Percentiles rank a stretch among this genome's conserved stretches.
These are phyloP conservation scores for Rhizodiscina lignyota DNA, from an alignment of 495 filamentous ascomycete genomes.

Conservation along the genomic window DNA sequence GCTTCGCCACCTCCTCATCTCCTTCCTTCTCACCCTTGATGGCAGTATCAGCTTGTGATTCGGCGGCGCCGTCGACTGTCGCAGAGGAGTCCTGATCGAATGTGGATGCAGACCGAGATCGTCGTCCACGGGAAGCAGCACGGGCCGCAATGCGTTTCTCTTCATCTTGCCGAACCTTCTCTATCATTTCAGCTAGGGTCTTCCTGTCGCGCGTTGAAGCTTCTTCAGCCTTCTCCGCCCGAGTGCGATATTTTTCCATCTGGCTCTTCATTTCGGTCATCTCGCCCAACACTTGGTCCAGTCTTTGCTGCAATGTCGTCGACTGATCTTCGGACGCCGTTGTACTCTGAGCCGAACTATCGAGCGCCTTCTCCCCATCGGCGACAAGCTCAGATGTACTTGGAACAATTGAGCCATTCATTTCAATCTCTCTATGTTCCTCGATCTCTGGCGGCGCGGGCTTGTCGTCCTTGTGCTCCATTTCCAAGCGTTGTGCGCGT, in stretches of 20 bases:
- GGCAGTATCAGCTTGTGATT: neutral
- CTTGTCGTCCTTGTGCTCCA: conserved; percentile 12
- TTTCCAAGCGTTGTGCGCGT: conserved; percentile 53
- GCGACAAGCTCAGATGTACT: neutral
- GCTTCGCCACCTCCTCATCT: conserved; percentile 1
- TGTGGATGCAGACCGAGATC: neutral
- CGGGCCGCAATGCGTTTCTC: conserved; percentile 22
- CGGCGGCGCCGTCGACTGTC: neutral
- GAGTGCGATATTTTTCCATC: conserved; percentile 57
- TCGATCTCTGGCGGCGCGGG: conserved; percentile 24
- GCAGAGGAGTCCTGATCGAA: neutral
- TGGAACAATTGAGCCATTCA: no score
- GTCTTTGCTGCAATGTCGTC: conserved; percentile 43
- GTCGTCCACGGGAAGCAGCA: neutral
- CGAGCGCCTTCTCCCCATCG: neutral
- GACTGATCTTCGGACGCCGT: conserved; percentile 24
- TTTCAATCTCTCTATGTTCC: no score
- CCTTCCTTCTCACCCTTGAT: neutral
- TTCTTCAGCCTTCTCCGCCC: conserved; percentile 64
- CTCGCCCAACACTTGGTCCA: conserved; percentile 66
- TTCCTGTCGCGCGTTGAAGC: conserved; percentile 50
- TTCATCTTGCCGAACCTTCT: conserved; percentile 56
- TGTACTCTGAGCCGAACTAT: conserved; percentile 12
- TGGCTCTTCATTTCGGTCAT: conserved; percentile 71
- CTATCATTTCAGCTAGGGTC: conserved; percentile 76